Conservation (phyloP, 2,329 filamentous ascomycete genomes). For the Penicillium corylophilum region DNA sequence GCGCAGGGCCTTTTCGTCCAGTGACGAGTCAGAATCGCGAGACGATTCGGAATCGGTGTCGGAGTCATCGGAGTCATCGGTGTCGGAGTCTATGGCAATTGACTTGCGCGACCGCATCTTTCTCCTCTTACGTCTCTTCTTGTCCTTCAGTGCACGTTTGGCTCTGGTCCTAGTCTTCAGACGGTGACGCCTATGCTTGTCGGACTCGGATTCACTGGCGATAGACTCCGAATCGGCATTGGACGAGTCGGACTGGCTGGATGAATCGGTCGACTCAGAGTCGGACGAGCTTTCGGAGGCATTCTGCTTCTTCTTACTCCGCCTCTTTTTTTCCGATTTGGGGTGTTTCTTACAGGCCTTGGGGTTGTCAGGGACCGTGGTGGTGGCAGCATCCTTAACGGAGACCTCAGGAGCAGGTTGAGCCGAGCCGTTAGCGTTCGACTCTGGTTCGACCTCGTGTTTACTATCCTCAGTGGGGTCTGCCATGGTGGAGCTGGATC, state of each 20-base stretch:
- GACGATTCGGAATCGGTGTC: constrained; percentile 29
- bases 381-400: constrained; percentile 23
- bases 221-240: constrained; percentile 17
- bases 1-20: constrained; percentile 34
- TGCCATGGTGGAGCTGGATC: constrained; percentile 25
- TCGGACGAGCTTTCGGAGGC: constrained; percentile 15
- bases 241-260: constrained; percentile 19
- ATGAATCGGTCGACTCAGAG: constrained; percentile 1
- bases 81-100: constrained; percentile 12
- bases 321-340: constrained; percentile 12
- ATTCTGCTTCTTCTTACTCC: constrained; percentile 20
- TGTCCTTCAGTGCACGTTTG: constrained; percentile 31
- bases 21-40: constrained; percentile 28
- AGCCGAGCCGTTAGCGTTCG: constrained; percentile 20
- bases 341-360: constrained; percentile 36
- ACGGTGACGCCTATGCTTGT: constrained; percentile 35
- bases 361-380: constrained; percentile 21
- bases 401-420: constrained; percentile 15
- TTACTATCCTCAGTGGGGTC: constrained; percentile 30
- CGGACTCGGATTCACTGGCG: constrained; percentile 24
- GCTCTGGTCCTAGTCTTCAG: constrained; percentile 37
- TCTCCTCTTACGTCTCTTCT: constrained; percentile 31
- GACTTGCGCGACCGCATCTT: constrained; percentile 41
- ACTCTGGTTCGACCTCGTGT: constrained; percentile 33
- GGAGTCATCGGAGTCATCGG: constrained; percentile 18